Percentiles rank a stretch among this genome's conserved stretches.
Conservation (phyloP, 257 asterid genomes). For the Solanum infundibuliforme region DNA sequence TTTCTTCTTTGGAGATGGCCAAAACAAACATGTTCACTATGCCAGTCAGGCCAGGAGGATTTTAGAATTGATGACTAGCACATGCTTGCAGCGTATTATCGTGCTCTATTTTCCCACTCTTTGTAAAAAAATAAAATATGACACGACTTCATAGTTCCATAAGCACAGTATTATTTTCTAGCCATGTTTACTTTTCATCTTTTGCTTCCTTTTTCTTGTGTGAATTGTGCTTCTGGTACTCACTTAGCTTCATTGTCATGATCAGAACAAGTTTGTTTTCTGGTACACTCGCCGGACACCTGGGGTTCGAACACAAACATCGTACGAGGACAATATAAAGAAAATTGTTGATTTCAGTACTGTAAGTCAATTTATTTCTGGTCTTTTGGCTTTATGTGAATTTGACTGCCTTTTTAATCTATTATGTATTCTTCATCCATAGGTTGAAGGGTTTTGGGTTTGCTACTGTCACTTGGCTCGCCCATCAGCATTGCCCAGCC, state of each 20-base stretch:
- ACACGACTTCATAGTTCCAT: neutral
- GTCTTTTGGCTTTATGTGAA: neutral
- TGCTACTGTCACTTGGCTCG: conserved; percentile 94
- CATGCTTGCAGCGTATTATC: neutral
- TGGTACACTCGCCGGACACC: conserved; percentile 99
- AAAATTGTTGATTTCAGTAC: conserved; percentile 87
- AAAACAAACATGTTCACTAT: neutral
- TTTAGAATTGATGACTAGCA: neutral
- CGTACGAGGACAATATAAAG: conserved; percentile 92
- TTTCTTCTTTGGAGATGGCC: neutral
- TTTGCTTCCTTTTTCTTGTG: neutral
- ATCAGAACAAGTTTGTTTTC: conserved; percentile 70
- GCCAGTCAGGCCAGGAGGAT: neutral
- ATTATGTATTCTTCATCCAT: neutral
- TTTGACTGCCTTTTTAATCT: neutral
- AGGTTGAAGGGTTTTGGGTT: conserved; percentile 97
- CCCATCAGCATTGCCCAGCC: conserved; percentile 74
- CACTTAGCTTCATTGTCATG: conserved; percentile 6
- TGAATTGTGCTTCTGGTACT: neutral
- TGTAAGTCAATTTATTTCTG: conserved; percentile 30
- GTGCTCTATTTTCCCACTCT: neutral
- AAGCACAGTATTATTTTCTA: neutral
- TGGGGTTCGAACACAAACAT: conserved; percentile 77
- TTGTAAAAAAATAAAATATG: neutral
- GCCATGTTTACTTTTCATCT: conserved; percentile 1